Conservation (phyloP, 306 rosid species). For the Alnus rubra region DNA sequence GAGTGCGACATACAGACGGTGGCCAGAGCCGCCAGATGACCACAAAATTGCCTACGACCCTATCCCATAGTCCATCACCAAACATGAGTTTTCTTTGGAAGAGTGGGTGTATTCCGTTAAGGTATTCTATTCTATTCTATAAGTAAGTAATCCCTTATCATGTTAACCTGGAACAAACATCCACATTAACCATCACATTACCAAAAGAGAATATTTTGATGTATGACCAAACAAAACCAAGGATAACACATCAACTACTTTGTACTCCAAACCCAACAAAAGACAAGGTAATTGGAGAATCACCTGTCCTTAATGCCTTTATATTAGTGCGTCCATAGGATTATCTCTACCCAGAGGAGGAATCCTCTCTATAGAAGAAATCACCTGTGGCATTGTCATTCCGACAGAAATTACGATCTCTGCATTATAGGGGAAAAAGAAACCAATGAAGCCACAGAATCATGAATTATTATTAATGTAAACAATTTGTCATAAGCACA, state of each 20-base stretch:
- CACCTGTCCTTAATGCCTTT: conserved; percentile 17
- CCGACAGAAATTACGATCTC: conserved; percentile 91
- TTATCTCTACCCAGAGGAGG: conserved; percentile 49
- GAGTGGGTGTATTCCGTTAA: not conserved
- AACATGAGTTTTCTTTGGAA: not conserved
- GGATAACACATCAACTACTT: not conserved
- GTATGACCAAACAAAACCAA: not conserved
- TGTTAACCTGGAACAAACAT: not conserved
- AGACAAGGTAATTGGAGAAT: not conserved
- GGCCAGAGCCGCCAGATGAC: not conserved
- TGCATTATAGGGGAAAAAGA: conserved; percentile 29
- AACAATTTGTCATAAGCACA: not conserved
- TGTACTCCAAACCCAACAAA: not conserved
- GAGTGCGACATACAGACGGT: not conserved
- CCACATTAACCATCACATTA: not conserved
- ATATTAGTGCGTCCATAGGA: conserved; percentile 59
- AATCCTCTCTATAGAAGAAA: conserved; percentile 62
- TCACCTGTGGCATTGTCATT: conserved; percentile 84
- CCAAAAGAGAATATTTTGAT: not conserved
- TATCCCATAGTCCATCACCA: not conserved
- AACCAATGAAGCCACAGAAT: not conserved
- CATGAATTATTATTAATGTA: not conserved
- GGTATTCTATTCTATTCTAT: too few species aligned
- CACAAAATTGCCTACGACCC: not conserved
- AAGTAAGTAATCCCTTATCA: not conserved